Conservation (phyloP, 2,329 filamentous ascomycete species). For the Hypoxylon sp. region DNA sequence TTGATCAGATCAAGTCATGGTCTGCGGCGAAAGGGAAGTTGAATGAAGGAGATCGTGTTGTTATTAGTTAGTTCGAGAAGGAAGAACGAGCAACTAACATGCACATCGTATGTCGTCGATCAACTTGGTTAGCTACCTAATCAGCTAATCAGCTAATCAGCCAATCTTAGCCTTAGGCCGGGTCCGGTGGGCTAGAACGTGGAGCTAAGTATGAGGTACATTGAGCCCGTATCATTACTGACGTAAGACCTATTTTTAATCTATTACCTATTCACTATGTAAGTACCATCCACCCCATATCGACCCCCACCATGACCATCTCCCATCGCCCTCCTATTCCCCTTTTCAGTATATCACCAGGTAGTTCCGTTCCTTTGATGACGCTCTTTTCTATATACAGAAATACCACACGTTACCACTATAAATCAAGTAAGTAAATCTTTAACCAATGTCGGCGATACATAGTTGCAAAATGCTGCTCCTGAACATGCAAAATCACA, state of each 20-base stretch:
- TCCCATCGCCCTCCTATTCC: background rate
- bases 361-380: slow-evolving; percentile 3
- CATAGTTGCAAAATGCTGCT: background rate
- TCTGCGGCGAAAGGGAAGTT: background rate
- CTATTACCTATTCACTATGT: background rate
- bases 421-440: background rate
- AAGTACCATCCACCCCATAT: background rate
- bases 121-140: background rate
- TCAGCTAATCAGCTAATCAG: background rate
- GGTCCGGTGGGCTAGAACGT: background rate
- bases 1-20: background rate
- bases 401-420: background rate
- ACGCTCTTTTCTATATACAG: slow-evolving; percentile 1
- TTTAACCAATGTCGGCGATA: background rate
- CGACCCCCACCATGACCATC: background rate
- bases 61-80: background rate
- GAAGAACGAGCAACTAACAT: background rate
- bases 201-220: background rate
- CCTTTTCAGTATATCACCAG: background rate
- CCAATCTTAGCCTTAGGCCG: background rate
- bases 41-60: background rate
- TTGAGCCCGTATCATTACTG: background rate
- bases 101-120: slow-evolving; percentile 3
- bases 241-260: slow-evolving; percentile 7
- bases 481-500: background rate